phyloP scores from a whole-genome alignment of 331 rosid genomes.

The Acacia pycnantha region DNA sequence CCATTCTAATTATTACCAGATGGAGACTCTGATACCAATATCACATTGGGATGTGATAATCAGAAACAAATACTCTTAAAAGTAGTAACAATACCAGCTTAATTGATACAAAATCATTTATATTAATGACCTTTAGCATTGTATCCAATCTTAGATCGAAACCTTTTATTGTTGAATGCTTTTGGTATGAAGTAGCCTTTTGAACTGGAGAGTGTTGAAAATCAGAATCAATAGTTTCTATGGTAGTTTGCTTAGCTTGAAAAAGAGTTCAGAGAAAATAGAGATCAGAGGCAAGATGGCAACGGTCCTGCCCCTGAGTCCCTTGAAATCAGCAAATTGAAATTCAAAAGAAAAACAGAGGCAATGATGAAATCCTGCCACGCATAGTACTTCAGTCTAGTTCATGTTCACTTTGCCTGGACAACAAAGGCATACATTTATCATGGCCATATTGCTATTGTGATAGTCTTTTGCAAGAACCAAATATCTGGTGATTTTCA shows the following conservation, averaged over 20 bases:
- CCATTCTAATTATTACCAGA: no score
- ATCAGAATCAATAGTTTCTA: background rate
- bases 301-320: background rate
- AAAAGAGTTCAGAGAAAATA: background rate
- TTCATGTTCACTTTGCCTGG: background rate
- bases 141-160: background rate
- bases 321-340: background rate
- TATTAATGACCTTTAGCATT: background rate
- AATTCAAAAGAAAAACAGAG: background rate
- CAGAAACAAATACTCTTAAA: no score
- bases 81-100: no score
- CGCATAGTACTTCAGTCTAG: no score
- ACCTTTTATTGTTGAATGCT: constrained; percentile 3
- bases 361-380: background rate
- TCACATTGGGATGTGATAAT: no score
- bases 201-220: background rate
- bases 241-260: background rate
- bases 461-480: background rate
- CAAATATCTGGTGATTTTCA: background rate
- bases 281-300: background rate
- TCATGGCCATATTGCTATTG: background rate
- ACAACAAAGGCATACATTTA: background rate
- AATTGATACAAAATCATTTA: no score
- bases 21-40: no score
- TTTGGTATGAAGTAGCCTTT: background rate